A percentile compares a stretch with the other conserved stretches of the same genome.
Conservation (phyloP, 768 basidiomycete genomes). For the Lenzites betulinus region DNA sequence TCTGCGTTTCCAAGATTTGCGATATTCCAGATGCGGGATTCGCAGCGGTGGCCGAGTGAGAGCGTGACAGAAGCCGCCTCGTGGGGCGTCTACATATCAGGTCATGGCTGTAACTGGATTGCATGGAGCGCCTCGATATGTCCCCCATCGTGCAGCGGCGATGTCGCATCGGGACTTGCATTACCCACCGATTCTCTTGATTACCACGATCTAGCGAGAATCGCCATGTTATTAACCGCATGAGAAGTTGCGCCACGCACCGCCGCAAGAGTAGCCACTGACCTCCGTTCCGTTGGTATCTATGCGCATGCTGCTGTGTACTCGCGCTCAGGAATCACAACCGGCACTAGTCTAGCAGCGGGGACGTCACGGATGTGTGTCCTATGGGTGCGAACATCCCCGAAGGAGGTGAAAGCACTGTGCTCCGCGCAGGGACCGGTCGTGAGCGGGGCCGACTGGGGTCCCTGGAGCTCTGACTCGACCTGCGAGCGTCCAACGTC, state of each 20-base stretch:
- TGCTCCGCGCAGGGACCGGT: too few relatives aligned
- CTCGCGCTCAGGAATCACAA: too few relatives aligned
- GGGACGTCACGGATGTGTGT: too few relatives aligned
- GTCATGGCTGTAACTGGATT: background rate
- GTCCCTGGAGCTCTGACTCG: too few relatives aligned
- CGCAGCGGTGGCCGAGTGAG: slow-evolving; percentile 12
- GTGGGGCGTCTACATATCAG: slow-evolving; percentile 9
- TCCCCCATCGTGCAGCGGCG: background rate
- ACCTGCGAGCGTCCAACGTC: too few relatives aligned
- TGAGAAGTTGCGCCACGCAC: background rate
- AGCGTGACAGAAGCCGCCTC: slow-evolving; percentile 7
- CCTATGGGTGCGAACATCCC: too few relatives aligned
- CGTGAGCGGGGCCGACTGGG: too few relatives aligned
- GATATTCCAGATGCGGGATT: slow-evolving; percentile 13
- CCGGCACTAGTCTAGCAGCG: too few relatives aligned
- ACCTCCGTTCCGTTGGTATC: background rate
- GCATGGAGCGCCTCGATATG: background rate
- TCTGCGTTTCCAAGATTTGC: slow-evolving; percentile 10
- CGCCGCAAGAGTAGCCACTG: background rate
- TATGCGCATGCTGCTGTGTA: background rate
- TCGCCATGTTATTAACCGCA: background rate
- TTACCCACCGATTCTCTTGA: background rate
- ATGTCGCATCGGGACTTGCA: background rate
- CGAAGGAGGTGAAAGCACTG: too few relatives aligned
- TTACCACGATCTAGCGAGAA: background rate